Evolutionary conservation across 805 yeast species (phyloP), one percentile per base, ranked within the genome.

Genomic region (Dipodascus geniculatus): DNA sequence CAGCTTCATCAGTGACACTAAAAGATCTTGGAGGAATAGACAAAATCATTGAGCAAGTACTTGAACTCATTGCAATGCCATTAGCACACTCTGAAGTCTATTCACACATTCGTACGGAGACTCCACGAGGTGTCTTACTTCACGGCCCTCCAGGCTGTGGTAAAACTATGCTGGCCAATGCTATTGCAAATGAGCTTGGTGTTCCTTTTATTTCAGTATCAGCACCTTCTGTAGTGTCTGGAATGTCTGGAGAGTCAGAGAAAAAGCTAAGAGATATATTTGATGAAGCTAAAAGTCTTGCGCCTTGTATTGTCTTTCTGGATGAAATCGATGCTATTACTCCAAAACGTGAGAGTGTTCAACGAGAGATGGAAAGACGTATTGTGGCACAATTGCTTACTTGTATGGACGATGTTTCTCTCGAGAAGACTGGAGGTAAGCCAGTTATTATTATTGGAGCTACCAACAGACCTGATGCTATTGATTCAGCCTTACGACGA

Each of bases 121-220:
- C 97, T 17, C 96, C 98, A 19, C 75, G 96, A 23, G 98, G 98
- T 48, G 86, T 93, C 0, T 67, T 93, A 28, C 69, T 93, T n/a
- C 95, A 90, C 67, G 99, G 99, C 0, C 99, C 99, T 0, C 99
- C 98, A 1, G 99, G 99, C 16, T 93, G 99, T 73, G 99, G 99
- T 66, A 93, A 93, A 63, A 93, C 99, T 0, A 84, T 96, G 48
- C 82, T 93, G 53, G 99, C 99, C 2, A 89, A 89, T 67, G 96
- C 98, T 0, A 72, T 93, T 22, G 99, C 99, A 1, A 96, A 96
- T 24, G 96, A 91, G 64, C 74, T 93, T 31, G 85, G 88, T 60
- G 96, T 93, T 0, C 96, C 98, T 0, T 93, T 93, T 64, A 80
- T 93, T 17, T 83, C 85, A 48, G 76, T 93, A 0, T 85, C 96